A percentile compares a stretch with the other conserved stretches of the same genome.
These are phyloP conservation scores for Cytospora chrysosperma DNA, from an alignment of 2,329 filamentous ascomycete genomes.

Conservation along the genomic window DNA sequence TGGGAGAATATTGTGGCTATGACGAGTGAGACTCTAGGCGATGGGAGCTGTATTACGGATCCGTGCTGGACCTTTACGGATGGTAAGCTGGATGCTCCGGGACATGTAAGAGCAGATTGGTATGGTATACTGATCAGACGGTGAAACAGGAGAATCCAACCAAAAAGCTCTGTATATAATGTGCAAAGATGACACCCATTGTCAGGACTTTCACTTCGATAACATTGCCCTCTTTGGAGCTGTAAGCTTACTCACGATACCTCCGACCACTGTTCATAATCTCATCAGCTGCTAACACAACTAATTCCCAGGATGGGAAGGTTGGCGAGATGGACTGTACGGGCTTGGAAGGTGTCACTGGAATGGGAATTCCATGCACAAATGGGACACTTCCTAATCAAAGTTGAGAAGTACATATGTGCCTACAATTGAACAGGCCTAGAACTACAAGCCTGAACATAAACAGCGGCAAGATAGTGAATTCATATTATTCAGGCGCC, in stretches of 20 bases:
- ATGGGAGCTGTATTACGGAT: slow-evolving; percentile 28
- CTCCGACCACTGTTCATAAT: neutral
- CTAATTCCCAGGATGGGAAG: slow-evolving; percentile 20
- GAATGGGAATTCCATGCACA: slow-evolving; percentile 29
- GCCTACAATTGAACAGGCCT: neutral
- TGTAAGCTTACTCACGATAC: slow-evolving; percentile 15
- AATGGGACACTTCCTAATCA: slow-evolving; percentile 19
- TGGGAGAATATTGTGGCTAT: slow-evolving; percentile 27
- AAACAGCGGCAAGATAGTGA: too few species aligned
- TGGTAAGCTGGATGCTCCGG: slow-evolving; percentile 11
- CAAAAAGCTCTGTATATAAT: slow-evolving; percentile 26
- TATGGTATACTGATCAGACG: neutral
- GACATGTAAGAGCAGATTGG: too few species aligned
- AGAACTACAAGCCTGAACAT: too few species aligned
- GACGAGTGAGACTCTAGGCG: slow-evolving; percentile 18
- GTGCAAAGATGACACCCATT: slow-evolving; percentile 25
- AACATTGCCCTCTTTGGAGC: slow-evolving; percentile 25
- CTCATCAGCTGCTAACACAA: neutral
- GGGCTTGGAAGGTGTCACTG: slow-evolving; percentile 25
- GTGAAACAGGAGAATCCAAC: slow-evolving; percentile 19
- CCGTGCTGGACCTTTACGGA: slow-evolving; percentile 28
- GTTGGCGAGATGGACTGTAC: slow-evolving; percentile 28
- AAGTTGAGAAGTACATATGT: too few species aligned
- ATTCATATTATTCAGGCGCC: too few species aligned
- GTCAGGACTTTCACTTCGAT: slow-evolving; percentile 26